Evolutionary conservation across 176 grass and related monocot species (phyloP), one percentile per base, ranked within the genome.

Genomic region (Carex myosuroides): DNA sequence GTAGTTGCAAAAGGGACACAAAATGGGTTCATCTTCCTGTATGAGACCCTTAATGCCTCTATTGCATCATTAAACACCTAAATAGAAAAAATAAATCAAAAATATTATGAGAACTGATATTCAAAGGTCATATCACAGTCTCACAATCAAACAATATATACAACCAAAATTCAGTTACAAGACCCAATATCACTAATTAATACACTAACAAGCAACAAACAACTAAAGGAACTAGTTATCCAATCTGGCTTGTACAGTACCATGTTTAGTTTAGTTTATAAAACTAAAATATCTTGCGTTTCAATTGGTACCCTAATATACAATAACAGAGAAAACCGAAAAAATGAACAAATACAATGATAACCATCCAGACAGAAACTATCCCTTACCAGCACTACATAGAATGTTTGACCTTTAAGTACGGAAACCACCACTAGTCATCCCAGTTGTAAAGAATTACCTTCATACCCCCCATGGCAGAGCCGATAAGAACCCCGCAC

Each of bases 401-500:
- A 24, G 7, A 78, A 33, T 32, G 26, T 17, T 57, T 18, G 13
- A 44, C 8, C 35, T 46, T 41, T 42, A 78, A 33, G 73, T 33
- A 64, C 20, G 13, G 59, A 62, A 32, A 59, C 30, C 33, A 32
- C 30, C 18, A 83, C 56, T 54, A 75, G 5, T 70, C 48, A n/a
- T 70, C 50, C 14, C 61, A 56, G 6, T 66, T 71, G 0, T 33
- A 63, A 46, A 77, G 4, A 64, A 86, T 14, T 83, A 99, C 97
- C 93, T 96, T 99, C 93, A 99, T 94, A 50, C 97, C 97, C 20
- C 97, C 97, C 97, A 99, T 94, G 53, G 91, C 97, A 89, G 97
- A 99, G 72, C 97, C 97, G 81, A 99, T 94, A 20, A 99, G 91
- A 69, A 99, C 93, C 37, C 97, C 97, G 52, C 93, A 99, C 84